Percentiles rank a stretch among this genome's conserved stretches.
Evolutionary conservation across 768 basidiomycete species (phyloP).

Genomic region (Dentipellis sp.): DNA sequence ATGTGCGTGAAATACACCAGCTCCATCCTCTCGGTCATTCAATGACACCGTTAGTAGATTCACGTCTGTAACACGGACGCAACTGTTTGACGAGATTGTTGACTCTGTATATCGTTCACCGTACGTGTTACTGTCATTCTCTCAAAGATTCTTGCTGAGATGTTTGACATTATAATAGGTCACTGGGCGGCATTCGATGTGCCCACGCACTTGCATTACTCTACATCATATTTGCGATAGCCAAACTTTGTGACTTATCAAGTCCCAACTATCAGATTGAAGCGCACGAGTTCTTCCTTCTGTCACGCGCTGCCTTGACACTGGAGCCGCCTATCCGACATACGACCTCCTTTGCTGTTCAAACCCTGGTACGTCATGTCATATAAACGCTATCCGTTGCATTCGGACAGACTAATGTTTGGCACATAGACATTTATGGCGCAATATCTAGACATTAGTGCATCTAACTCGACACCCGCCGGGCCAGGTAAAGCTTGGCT

Average conservation of each 20-base stretch:
- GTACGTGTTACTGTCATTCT: slow-evolving; percentile 23
- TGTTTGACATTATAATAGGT: slow-evolving; percentile 18
- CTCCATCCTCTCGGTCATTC: not conserved
- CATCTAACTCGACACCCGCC: slow-evolving; percentile 31
- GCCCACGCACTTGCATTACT: slow-evolving; percentile 54
- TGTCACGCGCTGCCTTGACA: slow-evolving; percentile 44
- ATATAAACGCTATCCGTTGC: slow-evolving; percentile 1
- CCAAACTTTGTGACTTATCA: slow-evolving; percentile 45
- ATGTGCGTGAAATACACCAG: slow-evolving; percentile 26
- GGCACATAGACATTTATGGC: slow-evolving; percentile 28
- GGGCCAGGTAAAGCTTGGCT: slow-evolving; percentile 44
- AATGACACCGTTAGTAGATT: slow-evolving; percentile 30
- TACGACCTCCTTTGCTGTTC: slow-evolving; percentile 47
- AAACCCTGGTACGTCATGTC: slow-evolving; percentile 40
- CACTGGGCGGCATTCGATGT: slow-evolving; percentile 26
- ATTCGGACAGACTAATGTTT: slow-evolving; percentile 14
- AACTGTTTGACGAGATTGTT: slow-evolving; percentile 50
- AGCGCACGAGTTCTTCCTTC: slow-evolving; percentile 52
- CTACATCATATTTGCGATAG: slow-evolving; percentile 59
- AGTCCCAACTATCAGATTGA: slow-evolving; percentile 39
- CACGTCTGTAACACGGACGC: slow-evolving; percentile 39
- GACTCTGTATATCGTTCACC: slow-evolving; percentile 43
- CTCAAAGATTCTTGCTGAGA: not conserved
- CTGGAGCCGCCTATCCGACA: slow-evolving; percentile 37
- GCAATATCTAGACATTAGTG: slow-evolving; percentile 47